Evolutionary conservation across 108 stramenopile genomes (phyloP), one percentile per base, ranked within the genome.

Genomic region (Cyclotella sp.): DNA sequence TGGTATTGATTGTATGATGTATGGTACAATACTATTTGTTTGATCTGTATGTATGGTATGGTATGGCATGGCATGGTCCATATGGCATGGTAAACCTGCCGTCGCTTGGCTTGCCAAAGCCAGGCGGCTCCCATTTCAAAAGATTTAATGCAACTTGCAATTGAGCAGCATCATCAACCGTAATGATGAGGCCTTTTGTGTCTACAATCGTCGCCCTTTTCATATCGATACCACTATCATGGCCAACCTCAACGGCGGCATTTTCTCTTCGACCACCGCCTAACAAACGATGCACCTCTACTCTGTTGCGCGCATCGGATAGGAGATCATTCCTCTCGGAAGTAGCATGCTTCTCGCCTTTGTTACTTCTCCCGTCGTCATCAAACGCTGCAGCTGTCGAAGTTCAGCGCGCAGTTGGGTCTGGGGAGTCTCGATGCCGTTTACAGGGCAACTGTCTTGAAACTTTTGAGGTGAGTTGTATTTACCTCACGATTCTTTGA

Each of bases 381-480:
- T 60, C 77, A 22, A 58, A 78, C 39, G 77, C 83, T 28, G 82
- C 85, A 39, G 77, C 84, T 22, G 80, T 82, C 2, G 81, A 84
- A 60, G 93, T 88, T 24, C 85, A 87, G 55, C 70, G 88, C 39
- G 93, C 93, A 7, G 88, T 93, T 42, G 93, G 93, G 13, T 80
- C 82, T 28, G 93, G 84, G 6, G 94, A 95, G 81, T 62, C 66
- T 9, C 63, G 79, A 42, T 95, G 94, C 72, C 83, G 88, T 9
- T 72, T 81, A 19, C 87, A 85, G 28, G 91, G 91, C 12, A 90
- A 95, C 74, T 95, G 94, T 74, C 69, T 95, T 27, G 88, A 95
- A 78, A 90, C 67, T 16, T 80, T 86, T 34, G 90, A 95, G 49
- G 67, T 68, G 15, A 18, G 67, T 68, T 9, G 6, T 18, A 34